phyloP scores from a whole-genome alignment of 176 grass and related monocot genomes.

The Musa beccarii region DNA sequence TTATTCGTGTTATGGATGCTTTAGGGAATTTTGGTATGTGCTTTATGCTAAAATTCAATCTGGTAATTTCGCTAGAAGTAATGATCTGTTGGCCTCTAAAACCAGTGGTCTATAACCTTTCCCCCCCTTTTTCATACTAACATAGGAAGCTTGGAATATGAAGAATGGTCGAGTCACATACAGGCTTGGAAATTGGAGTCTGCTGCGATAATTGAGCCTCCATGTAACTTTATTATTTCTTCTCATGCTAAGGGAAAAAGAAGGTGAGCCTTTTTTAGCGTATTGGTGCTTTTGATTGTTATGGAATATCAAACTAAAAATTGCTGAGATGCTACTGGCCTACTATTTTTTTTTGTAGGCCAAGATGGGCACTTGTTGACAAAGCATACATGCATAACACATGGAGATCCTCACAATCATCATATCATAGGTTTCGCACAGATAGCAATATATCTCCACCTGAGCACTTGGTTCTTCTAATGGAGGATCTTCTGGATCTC shows the following conservation, averaged over 20 bases:
- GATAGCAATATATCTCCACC: conserved; percentile 63
- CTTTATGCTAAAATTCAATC: conserved; percentile 11
- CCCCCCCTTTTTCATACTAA: not conserved
- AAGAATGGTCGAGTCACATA: conserved; percentile 82
- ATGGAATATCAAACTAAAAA: not conserved
- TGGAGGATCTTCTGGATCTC: conserved; percentile 90
- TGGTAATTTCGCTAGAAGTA: conserved; percentile 4
- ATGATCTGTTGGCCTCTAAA: not conserved
- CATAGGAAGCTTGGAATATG: conserved; percentile 89
- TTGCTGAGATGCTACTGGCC: not conserved
- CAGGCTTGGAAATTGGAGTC: conserved; percentile 92
- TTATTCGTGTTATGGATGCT: conserved; percentile 87
- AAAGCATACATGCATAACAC: conserved; percentile 82
- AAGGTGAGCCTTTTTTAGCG: conserved; percentile 35
- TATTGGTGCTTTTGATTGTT: conserved; percentile 7
- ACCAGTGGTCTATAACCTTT: not conserved
- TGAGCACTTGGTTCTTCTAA: conserved; percentile 50
- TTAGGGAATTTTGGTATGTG: conserved; percentile 86
- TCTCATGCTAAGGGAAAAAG: conserved; percentile 80
- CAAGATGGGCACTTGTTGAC: conserved; percentile 88
- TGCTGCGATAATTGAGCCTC: conserved; percentile 75
- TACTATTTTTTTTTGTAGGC: conserved; percentile 36
- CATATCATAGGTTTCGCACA: conserved; percentile 77
- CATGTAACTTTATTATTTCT: conserved; percentile 83
- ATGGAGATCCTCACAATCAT: conserved; percentile 87